Evolutionary conservation across 306 rosid species (phyloP), one percentile per base, ranked within the genome.

Genomic region (Begonia loranthoides): DNA sequence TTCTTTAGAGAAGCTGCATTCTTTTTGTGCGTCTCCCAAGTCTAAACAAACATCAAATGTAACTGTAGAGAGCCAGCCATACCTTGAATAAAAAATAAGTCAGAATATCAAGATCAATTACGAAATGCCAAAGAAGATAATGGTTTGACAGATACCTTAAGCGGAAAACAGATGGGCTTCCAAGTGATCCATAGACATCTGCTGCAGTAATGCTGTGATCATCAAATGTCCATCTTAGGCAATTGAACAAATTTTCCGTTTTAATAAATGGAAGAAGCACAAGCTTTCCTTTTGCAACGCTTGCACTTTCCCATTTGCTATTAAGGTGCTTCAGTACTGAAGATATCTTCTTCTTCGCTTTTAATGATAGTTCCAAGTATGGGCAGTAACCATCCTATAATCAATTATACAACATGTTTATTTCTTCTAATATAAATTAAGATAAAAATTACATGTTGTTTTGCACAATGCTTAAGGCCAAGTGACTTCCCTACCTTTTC

Each of bases 301-400:
- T 70, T 59, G 85, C 80, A 59, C 74, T 59, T 39, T 80, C 97
- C 97, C 95, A 90, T 79, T 90, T 90, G 54, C 64, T 66, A 52
- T 63, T 74, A 47, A 90, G 69, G 71, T 76, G 97, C 70, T 69
- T 74, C 36, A 90, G 64, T 41, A 90, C 85, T 41, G 95, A 82
- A 60, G 92, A 78, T 16, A 90, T 85, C 76, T 80, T 90, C 79
- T 90, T 86, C 54, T 63, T 67, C 45, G 77, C 75, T 48, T 70
- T 77, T 50, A 90, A 78, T 24, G 73, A 77, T 64, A 90, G 95
- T 62, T 90, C 95, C 74, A 90, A 67, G 62, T 76, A 63, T 5
- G 97, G 95, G 71, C 80, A 69, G 51, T 72, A 58, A 33, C 95
- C 95, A 59, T 73, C 94, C 97, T 85, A 63, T 40, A 71, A 55